Evolutionary conservation across 1,284 basidiomycete species (phyloP).

Genomic region (Chiua sp.): DNA sequence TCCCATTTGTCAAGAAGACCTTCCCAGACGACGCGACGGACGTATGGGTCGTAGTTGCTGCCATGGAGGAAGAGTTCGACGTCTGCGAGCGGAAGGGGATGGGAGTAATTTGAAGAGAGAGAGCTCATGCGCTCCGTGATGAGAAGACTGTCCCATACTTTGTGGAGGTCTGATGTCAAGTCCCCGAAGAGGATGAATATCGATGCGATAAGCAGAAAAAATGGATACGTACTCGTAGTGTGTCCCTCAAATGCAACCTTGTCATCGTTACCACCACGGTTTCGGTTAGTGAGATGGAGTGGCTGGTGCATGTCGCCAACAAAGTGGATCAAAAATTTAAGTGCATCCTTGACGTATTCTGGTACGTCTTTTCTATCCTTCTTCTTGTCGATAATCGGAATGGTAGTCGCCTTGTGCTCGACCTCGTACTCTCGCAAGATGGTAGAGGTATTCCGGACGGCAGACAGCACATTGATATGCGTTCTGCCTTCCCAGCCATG

Average conservation of each 20-base stretch:
- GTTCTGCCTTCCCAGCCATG: constrained; percentile 77
- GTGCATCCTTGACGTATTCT: constrained; percentile 47
- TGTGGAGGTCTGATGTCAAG: constrained; percentile 69
- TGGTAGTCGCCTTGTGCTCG: constrained; percentile 8
- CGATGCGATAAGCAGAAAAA: background rate
- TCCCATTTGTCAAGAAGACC: constrained; percentile 74
- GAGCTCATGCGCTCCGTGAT: constrained; percentile 83
- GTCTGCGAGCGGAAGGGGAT: constrained; percentile 63
- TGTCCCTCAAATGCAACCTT: constrained; percentile 75
- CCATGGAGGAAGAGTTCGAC: constrained; percentile 80
- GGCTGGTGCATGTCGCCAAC: constrained; percentile 93
- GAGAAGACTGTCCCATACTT: constrained; percentile 84
- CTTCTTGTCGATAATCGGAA: constrained; percentile 7
- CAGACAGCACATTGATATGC: constrained; percentile 76
- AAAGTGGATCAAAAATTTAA: constrained; percentile 92
- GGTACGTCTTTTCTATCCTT: constrained; percentile 24
- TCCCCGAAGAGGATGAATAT: background rate
- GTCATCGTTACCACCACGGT: constrained; percentile 83
- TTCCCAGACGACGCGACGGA: constrained; percentile 87
- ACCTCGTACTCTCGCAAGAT: constrained; percentile 56
- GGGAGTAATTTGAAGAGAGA: constrained; percentile 76
- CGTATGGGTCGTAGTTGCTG: constrained; percentile 87
- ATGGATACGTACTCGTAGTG: constrained; percentile 57
- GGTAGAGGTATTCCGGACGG: constrained; percentile 73
- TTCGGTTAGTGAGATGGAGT: constrained; percentile 85